Conservation (phyloP, 169 alveolate species). For the Plasmodium inui region DNA sequence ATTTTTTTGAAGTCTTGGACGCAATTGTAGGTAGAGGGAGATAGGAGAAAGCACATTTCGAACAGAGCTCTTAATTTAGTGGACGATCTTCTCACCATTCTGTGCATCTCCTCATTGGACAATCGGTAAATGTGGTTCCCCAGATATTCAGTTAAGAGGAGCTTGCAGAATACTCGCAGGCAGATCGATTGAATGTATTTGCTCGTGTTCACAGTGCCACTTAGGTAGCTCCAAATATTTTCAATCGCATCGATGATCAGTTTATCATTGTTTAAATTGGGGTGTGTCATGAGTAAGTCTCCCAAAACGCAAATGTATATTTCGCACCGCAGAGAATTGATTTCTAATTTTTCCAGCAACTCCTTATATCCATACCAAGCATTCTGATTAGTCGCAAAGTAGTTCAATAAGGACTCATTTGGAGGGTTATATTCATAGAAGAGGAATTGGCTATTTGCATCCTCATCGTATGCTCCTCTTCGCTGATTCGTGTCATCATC, state of each 20-base stretch:
- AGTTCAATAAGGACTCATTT: constrained; percentile 18
- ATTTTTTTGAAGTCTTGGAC: constrained; percentile 76
- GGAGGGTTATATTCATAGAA: constrained; percentile 70
- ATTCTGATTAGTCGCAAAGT: constrained; percentile 38
- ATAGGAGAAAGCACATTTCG: constrained; percentile 79
- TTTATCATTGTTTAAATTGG: constrained; percentile 39
- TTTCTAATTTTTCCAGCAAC: constrained; percentile 75
- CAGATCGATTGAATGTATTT: constrained; percentile 82
- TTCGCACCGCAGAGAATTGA: constrained; percentile 81
- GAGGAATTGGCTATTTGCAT: neutral
- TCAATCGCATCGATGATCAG: constrained; percentile 75
- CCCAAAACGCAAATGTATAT: constrained; percentile 80
- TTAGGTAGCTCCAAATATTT: constrained; percentile 78
- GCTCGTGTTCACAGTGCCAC: constrained; percentile 72
- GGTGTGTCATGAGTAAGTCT: constrained; percentile 79
- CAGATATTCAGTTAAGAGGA: constrained; percentile 70
- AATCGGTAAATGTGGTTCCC: constrained; percentile 8
- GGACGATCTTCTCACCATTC: constrained; percentile 55
- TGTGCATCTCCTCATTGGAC: constrained; percentile 31
- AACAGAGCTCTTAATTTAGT: constrained; percentile 75
- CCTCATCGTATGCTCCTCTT: neutral
- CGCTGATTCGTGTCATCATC: neutral
- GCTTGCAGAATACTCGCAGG: constrained; percentile 72
- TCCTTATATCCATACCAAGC: constrained; percentile 70
- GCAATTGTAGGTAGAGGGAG: constrained; percentile 74